phyloP scores from a whole-genome alignment of 768 basidiomycete species.

The Rhodocollybia butyracea region DNA sequence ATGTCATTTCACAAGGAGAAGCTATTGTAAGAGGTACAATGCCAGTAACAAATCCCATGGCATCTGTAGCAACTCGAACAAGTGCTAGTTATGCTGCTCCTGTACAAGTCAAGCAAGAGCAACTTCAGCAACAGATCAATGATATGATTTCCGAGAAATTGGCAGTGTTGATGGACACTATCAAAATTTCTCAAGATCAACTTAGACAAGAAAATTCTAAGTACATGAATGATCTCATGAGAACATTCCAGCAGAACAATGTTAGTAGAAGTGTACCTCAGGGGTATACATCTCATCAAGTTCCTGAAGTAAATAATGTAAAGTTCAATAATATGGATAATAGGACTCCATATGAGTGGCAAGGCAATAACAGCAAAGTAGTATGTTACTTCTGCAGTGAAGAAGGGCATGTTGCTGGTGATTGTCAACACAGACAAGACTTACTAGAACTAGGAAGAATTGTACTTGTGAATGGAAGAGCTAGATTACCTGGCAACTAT shows the following conservation, averaged over 20 bases:
- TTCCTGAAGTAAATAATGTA: neutral
- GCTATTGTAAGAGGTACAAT: neutral
- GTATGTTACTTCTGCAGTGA: neutral
- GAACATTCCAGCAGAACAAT: neutral
- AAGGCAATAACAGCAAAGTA: neutral
- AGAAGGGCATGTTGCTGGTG: neutral
- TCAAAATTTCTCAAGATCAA: slow-evolving; percentile 1
- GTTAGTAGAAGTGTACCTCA: neutral
- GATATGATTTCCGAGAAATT: neutral
- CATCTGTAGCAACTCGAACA: neutral
- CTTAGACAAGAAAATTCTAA: neutral
- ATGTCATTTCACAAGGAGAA: neutral
- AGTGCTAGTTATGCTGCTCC: neutral
- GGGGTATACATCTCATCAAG: neutral
- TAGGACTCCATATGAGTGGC: neutral
- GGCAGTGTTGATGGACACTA: neutral
- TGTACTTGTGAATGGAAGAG: neutral
- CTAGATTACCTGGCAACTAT: neutral
- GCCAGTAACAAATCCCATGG: neutral
- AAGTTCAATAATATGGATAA: no score
- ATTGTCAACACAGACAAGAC: neutral
- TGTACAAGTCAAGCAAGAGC: neutral
- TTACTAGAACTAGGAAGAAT: neutral
- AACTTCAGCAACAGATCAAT: neutral
- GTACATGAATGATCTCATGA: neutral